Evolutionary conservation across 805 yeast species (phyloP).

Genomic region (Cyberlindnera amylophila): DNA sequence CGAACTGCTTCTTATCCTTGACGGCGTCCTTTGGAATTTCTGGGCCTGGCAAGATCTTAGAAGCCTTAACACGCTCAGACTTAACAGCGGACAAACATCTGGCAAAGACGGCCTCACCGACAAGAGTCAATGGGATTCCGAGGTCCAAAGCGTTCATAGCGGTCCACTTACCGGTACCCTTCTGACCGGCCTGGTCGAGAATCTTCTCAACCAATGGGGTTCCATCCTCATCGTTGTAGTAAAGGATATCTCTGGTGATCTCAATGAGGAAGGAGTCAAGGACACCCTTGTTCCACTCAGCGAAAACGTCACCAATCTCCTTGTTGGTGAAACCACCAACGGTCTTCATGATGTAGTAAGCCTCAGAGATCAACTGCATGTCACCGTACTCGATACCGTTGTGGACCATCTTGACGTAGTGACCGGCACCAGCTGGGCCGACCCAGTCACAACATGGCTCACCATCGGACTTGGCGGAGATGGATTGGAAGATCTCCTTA

Average conservation of each 20-base stretch:
- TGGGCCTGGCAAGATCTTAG: conserved; percentile 79
- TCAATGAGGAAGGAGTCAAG: conserved; percentile 95
- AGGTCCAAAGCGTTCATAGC: conserved; percentile 96
- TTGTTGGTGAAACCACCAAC: conserved; percentile 84
- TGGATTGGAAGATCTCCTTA: conserved; percentile 92
- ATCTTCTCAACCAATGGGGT: conserved; percentile 94
- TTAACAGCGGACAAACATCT: conserved; percentile 94
- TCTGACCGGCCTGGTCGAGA: conserved; percentile 96
- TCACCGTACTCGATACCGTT: conserved; percentile 99
- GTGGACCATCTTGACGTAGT: conserved; percentile 99
- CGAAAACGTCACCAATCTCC: conserved; percentile 91
- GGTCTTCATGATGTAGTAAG: conserved; percentile 93
- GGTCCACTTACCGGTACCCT: conserved; percentile 99
- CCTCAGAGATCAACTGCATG: conserved; percentile 98
- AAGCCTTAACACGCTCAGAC: conserved; percentile 85
- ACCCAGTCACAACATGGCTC: conserved; percentile 99
- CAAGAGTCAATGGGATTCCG: conserved; percentile 97
- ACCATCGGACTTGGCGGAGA: conserved; percentile 94
- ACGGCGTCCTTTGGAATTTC: conserved; percentile 53
- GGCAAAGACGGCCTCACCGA: conserved; percentile 97
- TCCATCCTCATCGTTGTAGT: conserved; percentile 85
- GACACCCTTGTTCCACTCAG: conserved; percentile 95
- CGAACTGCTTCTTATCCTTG: conserved; percentile 76
- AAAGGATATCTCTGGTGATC: conserved; percentile 92
- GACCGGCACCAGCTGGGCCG: conserved; percentile 99